Evolutionary conservation across 164 flowering plant species (phyloP), one percentile per base, ranked within the genome.

Genomic region (Dillenia turbinata): DNA sequence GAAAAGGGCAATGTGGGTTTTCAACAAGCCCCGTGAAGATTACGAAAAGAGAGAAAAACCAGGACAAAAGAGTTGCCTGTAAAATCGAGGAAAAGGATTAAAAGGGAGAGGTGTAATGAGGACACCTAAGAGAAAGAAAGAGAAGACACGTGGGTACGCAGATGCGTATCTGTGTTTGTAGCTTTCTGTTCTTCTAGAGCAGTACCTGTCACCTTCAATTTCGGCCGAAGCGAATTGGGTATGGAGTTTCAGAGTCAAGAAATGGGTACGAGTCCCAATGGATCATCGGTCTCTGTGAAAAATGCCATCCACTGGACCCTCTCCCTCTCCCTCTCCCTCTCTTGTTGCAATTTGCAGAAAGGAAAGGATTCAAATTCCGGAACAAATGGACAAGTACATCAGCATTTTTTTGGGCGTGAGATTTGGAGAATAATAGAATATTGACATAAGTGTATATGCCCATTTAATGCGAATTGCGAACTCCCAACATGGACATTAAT

Each of bases 111-210:
- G 22, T 14, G 54, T 60, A 40, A 1, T 8, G 12, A 19, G 47
- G 47, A 55, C 66, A 47, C 66, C 57, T 54, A 44, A 15, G 47
- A 12, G 26, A 16, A 19, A 17, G 46, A 46, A 56, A 24, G 17
- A 45, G 56, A 8, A 15, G 47, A 54, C 69, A 60, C 68, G 73
- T 70, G 73, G 61, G 3, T 45, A 13, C 49, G 57, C 40, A 33
- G 6, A 33, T 33, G 40, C 40, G 22, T 19, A 33, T 33, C 6
- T 33, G 40, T 33, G 40, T 33, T 33, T 19, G 22, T 19, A 19
- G 40, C 40, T 33, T 33, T 33, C 40, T 33, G 40, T 33, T 33
- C 40, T 5, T 19, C 22, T 19, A 19, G 22, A 19, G 22, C 22
- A 19, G 22, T 19, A 33, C 40, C 40, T 4, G 7, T 33, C 0